Evolutionary conservation across 2,329 filamentous ascomycete species (phyloP).

Genomic region (Colletotrichum agaves): DNA sequence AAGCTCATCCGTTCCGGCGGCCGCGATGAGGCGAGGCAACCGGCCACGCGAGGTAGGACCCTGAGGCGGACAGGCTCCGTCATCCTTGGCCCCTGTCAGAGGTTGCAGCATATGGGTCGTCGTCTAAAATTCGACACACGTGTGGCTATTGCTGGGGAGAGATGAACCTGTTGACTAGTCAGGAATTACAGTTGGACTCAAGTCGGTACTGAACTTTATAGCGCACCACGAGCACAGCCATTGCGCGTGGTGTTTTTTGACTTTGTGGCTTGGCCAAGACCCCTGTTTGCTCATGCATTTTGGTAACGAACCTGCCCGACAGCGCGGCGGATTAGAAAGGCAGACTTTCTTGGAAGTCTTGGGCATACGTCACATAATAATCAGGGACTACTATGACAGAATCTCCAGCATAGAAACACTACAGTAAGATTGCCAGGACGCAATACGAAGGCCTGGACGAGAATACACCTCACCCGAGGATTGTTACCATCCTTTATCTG

Average conservation of each 20-base stretch:
- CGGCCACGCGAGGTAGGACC: not conserved
- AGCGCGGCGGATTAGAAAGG: not conserved
- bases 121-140: not conserved
- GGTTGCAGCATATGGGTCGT: no score
- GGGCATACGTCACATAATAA: not conserved
- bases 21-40: slow-evolving; percentile 9
- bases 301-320: not conserved
- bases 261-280: no score
- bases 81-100: not conserved
- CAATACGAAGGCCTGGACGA: no score
- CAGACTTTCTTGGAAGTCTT: slow-evolving; percentile 11
- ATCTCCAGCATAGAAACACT: no score
- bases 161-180: slow-evolving; percentile 9
- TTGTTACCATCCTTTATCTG: no score
- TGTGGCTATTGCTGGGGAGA: not conserved
- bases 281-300: no score
- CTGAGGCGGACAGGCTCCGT: not conserved
- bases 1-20: slow-evolving; percentile 57
- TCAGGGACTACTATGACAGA: no score
- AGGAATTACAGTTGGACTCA: not conserved
- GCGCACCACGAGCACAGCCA: not conserved
- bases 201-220: no score
- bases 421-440: no score
- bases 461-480: no score
- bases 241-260: not conserved